A percentile compares a stretch with the other conserved stretches of the same genome.
Conservation (phyloP, 306 rosid species). For the Argentina anserina region DNA sequence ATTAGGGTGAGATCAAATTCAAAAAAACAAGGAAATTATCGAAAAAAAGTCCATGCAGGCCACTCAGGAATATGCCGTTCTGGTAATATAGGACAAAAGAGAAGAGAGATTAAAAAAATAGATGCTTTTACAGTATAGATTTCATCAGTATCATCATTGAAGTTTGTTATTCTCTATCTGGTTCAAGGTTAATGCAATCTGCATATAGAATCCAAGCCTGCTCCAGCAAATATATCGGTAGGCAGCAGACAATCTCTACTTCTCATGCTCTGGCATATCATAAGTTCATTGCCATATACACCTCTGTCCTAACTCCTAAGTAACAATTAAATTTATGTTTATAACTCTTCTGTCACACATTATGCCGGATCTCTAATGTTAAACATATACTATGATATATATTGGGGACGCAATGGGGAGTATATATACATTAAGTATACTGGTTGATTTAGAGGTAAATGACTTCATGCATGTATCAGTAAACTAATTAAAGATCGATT, state of each 20-base stretch:
- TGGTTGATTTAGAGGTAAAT: not conserved
- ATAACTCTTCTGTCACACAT: not conserved
- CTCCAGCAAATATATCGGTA: slow-evolving; percentile 2
- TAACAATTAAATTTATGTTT: not conserved
- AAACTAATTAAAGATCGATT: too few species aligned
- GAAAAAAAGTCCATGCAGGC: not conserved
- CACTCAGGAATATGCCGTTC: not conserved
- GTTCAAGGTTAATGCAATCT: not conserved
- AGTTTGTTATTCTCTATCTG: not conserved
- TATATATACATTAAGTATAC: not conserved
- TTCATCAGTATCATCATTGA: not conserved
- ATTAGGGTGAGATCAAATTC: not conserved
- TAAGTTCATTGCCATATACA: not conserved
- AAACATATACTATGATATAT: not conserved
- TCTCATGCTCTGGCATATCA: not conserved
- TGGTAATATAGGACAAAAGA: not conserved
- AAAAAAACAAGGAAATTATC: not conserved
- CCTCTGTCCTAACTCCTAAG: not conserved
- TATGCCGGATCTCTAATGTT: not conserved
- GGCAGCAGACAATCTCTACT: not conserved
- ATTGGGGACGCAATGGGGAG: too few species aligned
- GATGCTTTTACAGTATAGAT: not conserved
- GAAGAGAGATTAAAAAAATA: not conserved
- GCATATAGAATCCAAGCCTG: slow-evolving; percentile 3
- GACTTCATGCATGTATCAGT: not conserved